phyloP scores from a whole-genome alignment of 2,329 filamentous ascomycete genomes.

The Nannizziopsis barbatae region DNA sequence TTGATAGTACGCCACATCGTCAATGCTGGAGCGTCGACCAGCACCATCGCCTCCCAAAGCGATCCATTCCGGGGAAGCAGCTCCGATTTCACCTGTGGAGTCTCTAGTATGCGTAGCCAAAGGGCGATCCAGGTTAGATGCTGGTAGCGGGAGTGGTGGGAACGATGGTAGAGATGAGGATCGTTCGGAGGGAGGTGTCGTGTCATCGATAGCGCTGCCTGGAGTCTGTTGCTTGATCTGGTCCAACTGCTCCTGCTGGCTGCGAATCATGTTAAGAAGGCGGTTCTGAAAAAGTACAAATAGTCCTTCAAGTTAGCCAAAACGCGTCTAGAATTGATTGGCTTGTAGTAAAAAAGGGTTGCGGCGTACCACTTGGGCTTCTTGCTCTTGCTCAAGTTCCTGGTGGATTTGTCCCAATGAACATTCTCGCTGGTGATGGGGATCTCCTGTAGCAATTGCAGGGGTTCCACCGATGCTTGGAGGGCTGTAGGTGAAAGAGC shows the following conservation, averaged over 20 bases:
- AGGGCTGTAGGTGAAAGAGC: conserved; percentile 35
- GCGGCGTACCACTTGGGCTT: conserved; percentile 39
- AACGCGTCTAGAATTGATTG: conserved; percentile 41
- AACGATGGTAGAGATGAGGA: conserved; percentile 30
- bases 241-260: conserved; percentile 38
- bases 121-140: conserved; percentile 17
- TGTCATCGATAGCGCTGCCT: conserved; percentile 32
- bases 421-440: conserved; percentile 39
- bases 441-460: conserved; percentile 35
- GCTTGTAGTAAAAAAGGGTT: conserved; percentile 37
- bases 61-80: conserved; percentile 16
- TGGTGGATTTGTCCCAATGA: conserved; percentile 42
- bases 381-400: conserved; percentile 42
- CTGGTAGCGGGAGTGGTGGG: conserved; percentile 18
- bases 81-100: conserved; percentile 13
- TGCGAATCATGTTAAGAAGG: conserved; percentile 40
- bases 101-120: conserved; percentile 26
- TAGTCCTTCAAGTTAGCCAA: conserved; percentile 6
- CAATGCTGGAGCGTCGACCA: conserved; percentile 31
- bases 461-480: conserved; percentile 34
- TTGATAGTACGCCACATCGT: conserved; percentile 39
- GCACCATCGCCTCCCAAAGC: conserved; percentile 21
- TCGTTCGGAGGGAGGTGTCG: conserved; percentile 34
- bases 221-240: conserved; percentile 24
- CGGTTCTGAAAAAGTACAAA: conserved; percentile 31